Base-by-base conservation (phyloP, 441 rosid species). In the Biscutella laevigata region DNA sequence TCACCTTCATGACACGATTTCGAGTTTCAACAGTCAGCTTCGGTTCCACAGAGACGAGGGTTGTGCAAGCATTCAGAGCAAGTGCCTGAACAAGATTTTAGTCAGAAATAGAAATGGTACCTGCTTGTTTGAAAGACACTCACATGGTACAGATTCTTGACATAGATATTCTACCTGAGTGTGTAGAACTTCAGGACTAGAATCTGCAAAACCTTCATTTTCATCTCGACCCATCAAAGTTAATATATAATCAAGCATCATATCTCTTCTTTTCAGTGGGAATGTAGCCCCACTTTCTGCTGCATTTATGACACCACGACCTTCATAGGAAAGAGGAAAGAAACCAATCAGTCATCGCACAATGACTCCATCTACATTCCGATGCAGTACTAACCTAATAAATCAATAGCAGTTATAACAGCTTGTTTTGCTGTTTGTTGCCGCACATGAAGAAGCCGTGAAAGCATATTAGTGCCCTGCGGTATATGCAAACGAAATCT, bases 381-480 rank as follows among this genome's bases (percentile, higher is more conserved):
- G 29, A 10, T 19, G 16, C 32, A 4, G 36, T 50, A 70, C 84
- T 61, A 66, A 94, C 99, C 99, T 77, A 94, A 83, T 62, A 88
- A 82, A 73, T 89, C 88, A 64, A 94, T 94, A 57, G 99, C 99
- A 57, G 96, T 88, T 61, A 94, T 94, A 59, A 94, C 97, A 57
- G 99, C 99, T 76, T 89, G 96, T 75, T 88, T 94, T 67, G 99
- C 96, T 47, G 92, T 82, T 53, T 84, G 95, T 51, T 84, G 80
- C 37, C 88, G 81, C 52, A 92, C 99, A 72, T 92, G 92, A 77
- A 92, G 97, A 78, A 92, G 95, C 62, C 91, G 72, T 46, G 99
- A 89, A 72, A 89, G 96, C 99, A 94, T 89, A 73, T 94, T 94
- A 28, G 99, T 94, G 48, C 99, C 99, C 99, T 94, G 90, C 58